Evolutionary conservation across 2,329 filamentous ascomycete species (phyloP).

Genomic region (Cladophialophora psammophila): DNA sequence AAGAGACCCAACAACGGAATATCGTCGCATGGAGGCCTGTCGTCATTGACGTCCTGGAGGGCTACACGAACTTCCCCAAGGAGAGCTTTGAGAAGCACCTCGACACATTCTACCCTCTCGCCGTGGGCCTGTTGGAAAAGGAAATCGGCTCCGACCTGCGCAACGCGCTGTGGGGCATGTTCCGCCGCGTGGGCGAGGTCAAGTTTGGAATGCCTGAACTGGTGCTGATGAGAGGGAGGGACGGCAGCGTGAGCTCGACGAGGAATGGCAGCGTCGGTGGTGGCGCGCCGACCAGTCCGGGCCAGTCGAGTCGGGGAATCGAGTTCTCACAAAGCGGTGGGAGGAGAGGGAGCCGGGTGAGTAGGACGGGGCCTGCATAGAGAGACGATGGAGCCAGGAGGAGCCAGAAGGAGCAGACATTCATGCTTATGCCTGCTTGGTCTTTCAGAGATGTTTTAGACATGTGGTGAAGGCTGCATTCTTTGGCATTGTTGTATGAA

Average conservation of each 20-base stretch:
- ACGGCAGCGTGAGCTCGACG: slow-evolving; percentile 35
- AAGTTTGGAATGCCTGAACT: slow-evolving; percentile 56
- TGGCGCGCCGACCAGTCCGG: slow-evolving; percentile 33
- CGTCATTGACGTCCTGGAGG: slow-evolving; percentile 94
- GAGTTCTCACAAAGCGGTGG: slow-evolving; percentile 16
- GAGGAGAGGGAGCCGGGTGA: slow-evolving; percentile 30
- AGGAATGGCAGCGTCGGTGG: slow-evolving; percentile 33
- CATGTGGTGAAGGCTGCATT: background rate
- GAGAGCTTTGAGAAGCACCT: slow-evolving; percentile 82
- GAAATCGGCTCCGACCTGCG: slow-evolving; percentile 84
- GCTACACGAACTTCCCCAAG: slow-evolving; percentile 82
- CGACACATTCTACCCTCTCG: slow-evolving; percentile 82
- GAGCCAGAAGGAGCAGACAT: slow-evolving; percentile 2
- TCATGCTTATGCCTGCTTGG: background rate
- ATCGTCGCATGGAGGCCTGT: slow-evolving; percentile 97
- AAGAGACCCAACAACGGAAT: slow-evolving; percentile 96
- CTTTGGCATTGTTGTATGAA: background rate
- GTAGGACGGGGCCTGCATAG: slow-evolving; percentile 11
- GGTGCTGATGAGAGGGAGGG: slow-evolving; percentile 30
- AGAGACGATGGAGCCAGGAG: background rate
- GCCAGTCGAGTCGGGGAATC: slow-evolving; percentile 17
- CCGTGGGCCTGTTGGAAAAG: slow-evolving; percentile 80
- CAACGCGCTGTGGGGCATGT: slow-evolving; percentile 75
- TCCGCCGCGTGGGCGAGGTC: slow-evolving; percentile 84
- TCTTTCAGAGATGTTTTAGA: background rate